A percentile compares a stretch with the other conserved stretches of the same genome.
Conservation (phyloP, 441 rosid genomes). For the Erodium trifolium region DNA sequence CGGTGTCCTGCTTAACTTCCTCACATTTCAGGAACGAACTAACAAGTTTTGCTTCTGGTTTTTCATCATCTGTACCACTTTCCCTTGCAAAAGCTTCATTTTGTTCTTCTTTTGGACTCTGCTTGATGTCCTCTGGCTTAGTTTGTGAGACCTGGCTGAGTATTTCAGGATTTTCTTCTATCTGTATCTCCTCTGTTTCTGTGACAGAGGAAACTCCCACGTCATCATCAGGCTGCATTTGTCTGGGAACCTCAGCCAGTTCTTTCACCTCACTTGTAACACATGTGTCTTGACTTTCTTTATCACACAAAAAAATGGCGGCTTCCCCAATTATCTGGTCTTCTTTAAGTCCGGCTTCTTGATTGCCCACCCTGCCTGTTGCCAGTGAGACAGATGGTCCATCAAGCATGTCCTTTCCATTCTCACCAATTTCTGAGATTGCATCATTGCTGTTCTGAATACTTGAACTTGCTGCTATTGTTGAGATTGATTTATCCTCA, state of each 20-base stretch:
- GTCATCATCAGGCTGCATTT: slow-evolving; percentile 6
- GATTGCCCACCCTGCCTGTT: slow-evolving; percentile 16
- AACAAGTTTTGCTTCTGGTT: slow-evolving; percentile 15
- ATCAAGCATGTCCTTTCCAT: slow-evolving; percentile 16
- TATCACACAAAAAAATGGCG: slow-evolving; percentile 6
- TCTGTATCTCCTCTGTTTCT: slow-evolving; percentile 20
- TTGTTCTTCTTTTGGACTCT: slow-evolving; percentile 15
- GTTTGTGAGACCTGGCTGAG: slow-evolving; percentile 14
- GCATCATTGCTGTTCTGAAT: slow-evolving; percentile 21
- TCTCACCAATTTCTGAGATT: slow-evolving; percentile 13
- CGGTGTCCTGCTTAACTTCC: slow-evolving; percentile 14
- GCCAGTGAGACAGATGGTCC: slow-evolving; percentile 15
- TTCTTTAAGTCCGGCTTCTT: slow-evolving; percentile 18
- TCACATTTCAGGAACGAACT: slow-evolving; percentile 16
- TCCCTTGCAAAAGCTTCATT: slow-evolving; percentile 16
- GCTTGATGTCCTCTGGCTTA: slow-evolving; percentile 14
- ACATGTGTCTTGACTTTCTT: slow-evolving; percentile 14
- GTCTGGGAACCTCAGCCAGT: slow-evolving; percentile 10
- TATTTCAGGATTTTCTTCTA: slow-evolving; percentile 19
- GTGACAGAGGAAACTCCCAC: slow-evolving; percentile 6
- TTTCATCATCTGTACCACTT: slow-evolving; percentile 11
- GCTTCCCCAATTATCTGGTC: slow-evolving; percentile 19
- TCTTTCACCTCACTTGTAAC: slow-evolving; percentile 16
- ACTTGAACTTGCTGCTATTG: slow-evolving; percentile 17
- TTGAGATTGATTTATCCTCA: slow-evolving; percentile 15